A percentile compares a stretch with the other conserved stretches of the same genome.
Evolutionary conservation across 192 early-diverging fungal species (phyloP).

Genomic region (Chytriomyces hyalinus): DNA sequence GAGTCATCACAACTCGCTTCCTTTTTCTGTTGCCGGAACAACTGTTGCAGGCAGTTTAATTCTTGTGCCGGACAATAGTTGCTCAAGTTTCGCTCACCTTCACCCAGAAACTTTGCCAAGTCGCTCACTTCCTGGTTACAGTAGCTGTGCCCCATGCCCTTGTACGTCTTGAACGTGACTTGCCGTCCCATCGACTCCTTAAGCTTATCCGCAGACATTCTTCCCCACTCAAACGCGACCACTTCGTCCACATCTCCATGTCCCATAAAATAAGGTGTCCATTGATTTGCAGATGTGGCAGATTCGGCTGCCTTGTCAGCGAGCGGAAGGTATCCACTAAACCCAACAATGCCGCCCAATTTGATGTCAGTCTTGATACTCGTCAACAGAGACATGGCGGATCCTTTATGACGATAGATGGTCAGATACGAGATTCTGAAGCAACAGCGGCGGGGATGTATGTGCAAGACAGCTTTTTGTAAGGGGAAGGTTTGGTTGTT

Average conservation of each 20-base stretch:
- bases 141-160: slow-evolving; percentile 78
- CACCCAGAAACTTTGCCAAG: slow-evolving; percentile 65
- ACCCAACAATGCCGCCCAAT: slow-evolving; percentile 70
- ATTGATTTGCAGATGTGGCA: slow-evolving; percentile 30
- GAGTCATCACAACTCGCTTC: no score
- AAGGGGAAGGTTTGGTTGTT: background rate
- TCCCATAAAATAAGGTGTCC: slow-evolving; percentile 80
- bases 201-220: slow-evolving; percentile 68
- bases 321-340: slow-evolving; percentile 83
- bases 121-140: slow-evolving; percentile 72
- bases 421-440: no score
- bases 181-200: slow-evolving; percentile 60
- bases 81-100: background rate
- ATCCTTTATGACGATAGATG: slow-evolving; percentile 11
- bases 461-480: background rate
- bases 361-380: slow-evolving; percentile 72
- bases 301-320: slow-evolving; percentile 47
- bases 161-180: slow-evolving; percentile 80
- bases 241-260: slow-evolving; percentile 80
- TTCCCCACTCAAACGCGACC: slow-evolving; percentile 76
- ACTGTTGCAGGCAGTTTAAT: no score
- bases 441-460: background rate
- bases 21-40: no score
- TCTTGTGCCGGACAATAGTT: no score
- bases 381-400: slow-evolving; percentile 75